Percentiles rank a stretch among this genome's conserved stretches.
Evolutionary conservation across 345 rosid genomes (phyloP).

Genomic region (Rhizophora mangle): DNA sequence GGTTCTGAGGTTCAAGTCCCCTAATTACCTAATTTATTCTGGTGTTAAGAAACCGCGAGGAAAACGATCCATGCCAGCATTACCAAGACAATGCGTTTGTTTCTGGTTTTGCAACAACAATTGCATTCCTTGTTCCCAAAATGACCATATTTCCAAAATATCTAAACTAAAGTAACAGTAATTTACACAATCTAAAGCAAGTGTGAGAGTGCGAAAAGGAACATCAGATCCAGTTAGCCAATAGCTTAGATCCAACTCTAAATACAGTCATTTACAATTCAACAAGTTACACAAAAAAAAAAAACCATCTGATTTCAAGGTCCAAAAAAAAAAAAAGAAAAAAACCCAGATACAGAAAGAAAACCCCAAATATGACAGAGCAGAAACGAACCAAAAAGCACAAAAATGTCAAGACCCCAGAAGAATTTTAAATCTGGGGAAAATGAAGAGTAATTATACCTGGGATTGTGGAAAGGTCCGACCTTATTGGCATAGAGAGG

Average conservation of each 20-base stretch:
- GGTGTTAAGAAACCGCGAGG: no score
- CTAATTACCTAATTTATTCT: no score
- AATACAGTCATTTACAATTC: neutral
- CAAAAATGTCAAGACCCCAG: neutral
- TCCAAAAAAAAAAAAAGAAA: no score
- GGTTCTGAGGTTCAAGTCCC: no score
- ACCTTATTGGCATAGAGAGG: constrained; percentile 40
- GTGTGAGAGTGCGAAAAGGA: neutral
- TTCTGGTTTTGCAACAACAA: no score
- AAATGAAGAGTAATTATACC: constrained; percentile 8
- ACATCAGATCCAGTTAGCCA: neutral
- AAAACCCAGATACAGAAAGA: no score
- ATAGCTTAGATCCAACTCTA: neutral
- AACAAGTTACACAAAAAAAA: neutral
- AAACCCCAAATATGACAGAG: no score
- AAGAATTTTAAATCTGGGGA: neutral
- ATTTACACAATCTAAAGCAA: neutral
- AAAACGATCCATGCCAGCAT: no score
- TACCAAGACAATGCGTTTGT: no score
- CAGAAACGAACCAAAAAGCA: neutral
- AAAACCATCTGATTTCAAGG: neutral
- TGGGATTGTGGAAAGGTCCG: constrained; percentile 42
- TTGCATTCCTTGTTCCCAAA: neutral
- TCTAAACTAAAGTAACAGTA: neutral
- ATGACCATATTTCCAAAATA: neutral